Evolutionary conservation across 805 yeast genomes (phyloP), one percentile per base, ranked within the genome.

Genomic region (Candida arabinofermentans): DNA sequence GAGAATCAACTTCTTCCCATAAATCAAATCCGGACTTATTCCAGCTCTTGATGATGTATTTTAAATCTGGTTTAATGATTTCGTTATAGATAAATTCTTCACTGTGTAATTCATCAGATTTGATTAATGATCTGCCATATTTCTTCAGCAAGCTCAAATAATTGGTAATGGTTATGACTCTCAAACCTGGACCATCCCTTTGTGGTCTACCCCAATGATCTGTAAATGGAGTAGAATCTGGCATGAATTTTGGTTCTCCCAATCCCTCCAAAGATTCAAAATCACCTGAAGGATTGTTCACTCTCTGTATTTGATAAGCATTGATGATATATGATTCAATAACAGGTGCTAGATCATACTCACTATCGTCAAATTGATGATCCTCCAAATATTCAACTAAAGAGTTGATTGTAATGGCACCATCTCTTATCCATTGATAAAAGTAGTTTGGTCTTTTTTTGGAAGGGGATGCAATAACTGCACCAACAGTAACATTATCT

Each of bases 131-230:
- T 30, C 49, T 37, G 17, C 62, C 56, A 41, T 60, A 59, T 21
- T 61, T 55, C 5, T 61, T 50, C 44, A 81, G 60, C 3, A 72
- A 51, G 18, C 66, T 62, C 44, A 86, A 51, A 57, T 77, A 86
- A 46, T 74, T 74, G 29, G 76, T 61, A 18, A 82, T 70, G 2
- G 96, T 74, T 42, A 83, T 72, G 9, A 81, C 72, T 53, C 97
- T 72, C 43, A 91, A 69, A 1, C 95, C 90, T 1, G 98, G 96
- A 0, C 98, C 98, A 61, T 91, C 98, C 45, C 88, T 75, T 64
- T 91, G 98, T 1, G 98, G 98, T 51, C 98, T 71, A 2, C 98
- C 98, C 98, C 98, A 91, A 27, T 67, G 59, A 2, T 67, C 81
- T 5, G 61, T 60, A 54, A 84, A 91, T 1, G 85, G 69, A 0